A percentile compares a stretch with the other conserved stretches of the same genome.
Evolutionary conservation across 2,329 filamentous ascomycete genomes (phyloP).

Genomic region (Bipolaris sorokiniana): DNA sequence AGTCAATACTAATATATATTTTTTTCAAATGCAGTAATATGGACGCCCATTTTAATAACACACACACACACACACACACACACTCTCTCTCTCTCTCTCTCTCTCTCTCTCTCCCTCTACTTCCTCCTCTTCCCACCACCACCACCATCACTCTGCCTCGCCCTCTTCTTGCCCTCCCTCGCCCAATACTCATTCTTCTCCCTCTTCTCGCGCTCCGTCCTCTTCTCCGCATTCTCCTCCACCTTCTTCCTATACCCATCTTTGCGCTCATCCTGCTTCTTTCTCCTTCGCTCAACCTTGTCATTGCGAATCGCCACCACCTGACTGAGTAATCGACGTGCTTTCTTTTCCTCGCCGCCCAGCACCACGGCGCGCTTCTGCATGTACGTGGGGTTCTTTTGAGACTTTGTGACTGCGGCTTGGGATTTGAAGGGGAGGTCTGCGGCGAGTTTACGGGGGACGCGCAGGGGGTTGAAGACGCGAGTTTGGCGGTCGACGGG

Average conservation of each 20-base stretch:
- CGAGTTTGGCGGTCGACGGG: conserved; percentile 59
- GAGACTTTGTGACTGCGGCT: conserved; percentile 79
- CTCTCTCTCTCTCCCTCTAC: conserved; percentile 16
- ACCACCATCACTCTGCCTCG: conserved; percentile 48
- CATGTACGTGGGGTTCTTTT: conserved; percentile 83
- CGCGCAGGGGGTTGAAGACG: conserved; percentile 66
- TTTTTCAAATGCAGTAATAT: neutral
- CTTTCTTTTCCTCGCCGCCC: conserved; percentile 82
- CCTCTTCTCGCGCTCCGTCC: conserved; percentile 82
- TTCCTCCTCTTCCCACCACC: conserved; percentile 49
- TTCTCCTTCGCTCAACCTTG: conserved; percentile 79
- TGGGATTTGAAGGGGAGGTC: conserved; percentile 92
- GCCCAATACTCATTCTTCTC: conserved; percentile 94
- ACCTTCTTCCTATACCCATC: conserved; percentile 83
- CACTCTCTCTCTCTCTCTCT: too few relatives aligned
- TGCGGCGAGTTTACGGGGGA: conserved; percentile 80
- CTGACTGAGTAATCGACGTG: conserved; percentile 89
- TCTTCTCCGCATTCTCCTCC: conserved; percentile 82
- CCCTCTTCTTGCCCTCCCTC: conserved; percentile 83
- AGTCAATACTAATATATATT: neutral
- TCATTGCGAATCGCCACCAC: conserved; percentile 89
- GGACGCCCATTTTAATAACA: neutral
- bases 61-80: too few relatives aligned
- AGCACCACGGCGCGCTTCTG: conserved; percentile 95
- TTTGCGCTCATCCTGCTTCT: conserved; percentile 87